Evolutionary conservation across 2,329 filamentous ascomycete species (phyloP).

Genomic region (Polytolypa hystricis): DNA sequence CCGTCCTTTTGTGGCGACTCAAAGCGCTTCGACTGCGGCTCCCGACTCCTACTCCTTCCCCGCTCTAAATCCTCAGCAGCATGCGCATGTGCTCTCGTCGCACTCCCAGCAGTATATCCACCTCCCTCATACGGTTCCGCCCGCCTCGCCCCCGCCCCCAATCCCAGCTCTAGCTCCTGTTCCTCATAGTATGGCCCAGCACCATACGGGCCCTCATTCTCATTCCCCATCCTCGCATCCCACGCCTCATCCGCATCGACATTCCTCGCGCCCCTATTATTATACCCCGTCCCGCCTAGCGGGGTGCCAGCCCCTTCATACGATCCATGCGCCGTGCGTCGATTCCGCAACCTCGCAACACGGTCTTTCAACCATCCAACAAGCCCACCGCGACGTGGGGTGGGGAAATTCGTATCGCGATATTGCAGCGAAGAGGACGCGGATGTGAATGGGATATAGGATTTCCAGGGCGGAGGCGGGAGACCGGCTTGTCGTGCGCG

Average conservation of each 20-base stretch:
- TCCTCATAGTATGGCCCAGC: slow-evolving; percentile 60
- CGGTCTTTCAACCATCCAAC: slow-evolving; percentile 63
- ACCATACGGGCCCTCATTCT: slow-evolving; percentile 51
- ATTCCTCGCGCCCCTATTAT: slow-evolving; percentile 14
- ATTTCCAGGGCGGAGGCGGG: slow-evolving; percentile 51
- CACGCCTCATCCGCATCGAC: slow-evolving; percentile 58
- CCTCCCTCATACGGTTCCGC: slow-evolving; percentile 23
- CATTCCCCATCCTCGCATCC: slow-evolving; percentile 67
- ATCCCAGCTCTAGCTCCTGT: slow-evolving; percentile 54
- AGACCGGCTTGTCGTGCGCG: slow-evolving; percentile 65
- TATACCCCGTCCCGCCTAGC: slow-evolving; percentile 26
- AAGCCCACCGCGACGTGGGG: slow-evolving; percentile 50
- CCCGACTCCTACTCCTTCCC: slow-evolving; percentile 34
- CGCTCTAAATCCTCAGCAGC: slow-evolving; percentile 26
- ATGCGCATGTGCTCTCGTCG: background rate
- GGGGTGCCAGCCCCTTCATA: slow-evolving; percentile 62
- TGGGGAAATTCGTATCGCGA: slow-evolving; percentile 31
- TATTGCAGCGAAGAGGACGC: slow-evolving; percentile 33
- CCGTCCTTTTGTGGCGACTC: slow-evolving; percentile 24
- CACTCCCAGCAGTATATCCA: slow-evolving; percentile 2
- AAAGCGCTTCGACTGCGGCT: too few species aligned
- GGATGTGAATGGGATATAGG: slow-evolving; percentile 60
- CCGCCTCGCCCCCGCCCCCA: slow-evolving; percentile 30
- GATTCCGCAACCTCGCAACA: slow-evolving; percentile 51
- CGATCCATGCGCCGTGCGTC: slow-evolving; percentile 56